Evolutionary conservation across 306 rosid species (phyloP).

Genomic region (Quercus variabilis): DNA sequence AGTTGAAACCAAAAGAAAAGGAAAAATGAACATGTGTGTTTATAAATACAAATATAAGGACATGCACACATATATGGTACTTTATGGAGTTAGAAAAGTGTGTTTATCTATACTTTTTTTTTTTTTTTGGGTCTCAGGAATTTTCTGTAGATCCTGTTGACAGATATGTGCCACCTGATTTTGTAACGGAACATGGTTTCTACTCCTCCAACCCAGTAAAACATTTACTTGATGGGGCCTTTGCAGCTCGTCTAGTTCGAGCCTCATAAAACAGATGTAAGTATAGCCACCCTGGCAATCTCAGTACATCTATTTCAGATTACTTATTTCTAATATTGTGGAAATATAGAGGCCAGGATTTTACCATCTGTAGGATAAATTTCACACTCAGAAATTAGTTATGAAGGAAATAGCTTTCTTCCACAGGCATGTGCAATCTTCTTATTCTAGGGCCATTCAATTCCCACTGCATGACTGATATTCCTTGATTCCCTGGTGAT

Average conservation of each 20-base stretch:
- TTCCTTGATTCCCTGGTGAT: not conserved
- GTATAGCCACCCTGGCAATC: not conserved
- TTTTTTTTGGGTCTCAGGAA: constrained; percentile 51
- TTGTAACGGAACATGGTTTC: constrained; percentile 57
- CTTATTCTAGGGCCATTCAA: not conserved
- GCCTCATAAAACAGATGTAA: constrained; percentile 24
- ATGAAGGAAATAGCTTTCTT: not conserved
- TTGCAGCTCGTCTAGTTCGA: constrained; percentile 69
- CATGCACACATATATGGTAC: too few species aligned
- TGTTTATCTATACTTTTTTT: not conserved
- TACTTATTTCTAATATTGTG: not conserved
- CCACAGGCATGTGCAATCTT: constrained; percentile 1
- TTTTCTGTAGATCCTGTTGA: constrained; percentile 53
- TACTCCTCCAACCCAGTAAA: constrained; percentile 73
- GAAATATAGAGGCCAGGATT: not conserved
- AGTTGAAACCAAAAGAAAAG: not conserved
- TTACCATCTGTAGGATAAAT: not conserved
- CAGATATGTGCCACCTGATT: constrained; percentile 58
- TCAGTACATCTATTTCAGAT: not conserved
- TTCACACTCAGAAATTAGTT: not conserved
- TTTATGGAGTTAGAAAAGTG: not conserved
- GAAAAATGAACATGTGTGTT: not conserved
- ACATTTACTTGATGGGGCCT: constrained; percentile 75
- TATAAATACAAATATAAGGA: not conserved
- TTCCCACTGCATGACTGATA: not conserved